Evolutionary conservation across 1,284 basidiomycete species (phyloP), one percentile per base, ranked within the genome.

Genomic region (Trichosporon ovoides): DNA sequence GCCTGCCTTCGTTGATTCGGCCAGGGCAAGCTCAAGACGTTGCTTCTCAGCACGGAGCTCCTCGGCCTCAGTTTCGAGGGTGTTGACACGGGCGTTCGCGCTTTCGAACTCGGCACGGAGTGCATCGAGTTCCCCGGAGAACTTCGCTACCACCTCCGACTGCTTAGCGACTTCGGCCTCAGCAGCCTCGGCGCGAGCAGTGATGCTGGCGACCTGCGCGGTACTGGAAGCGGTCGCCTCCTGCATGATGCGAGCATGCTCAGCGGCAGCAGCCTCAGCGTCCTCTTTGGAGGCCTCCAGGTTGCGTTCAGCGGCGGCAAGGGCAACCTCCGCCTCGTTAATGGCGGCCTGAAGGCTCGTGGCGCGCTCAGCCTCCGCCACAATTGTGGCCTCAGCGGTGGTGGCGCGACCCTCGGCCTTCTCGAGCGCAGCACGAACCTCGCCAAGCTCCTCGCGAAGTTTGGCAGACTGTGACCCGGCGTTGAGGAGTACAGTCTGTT

Each of bases 131-230:
- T 53, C 38, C 11, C 11, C 11, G 2, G 16, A 22, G 46, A 40
- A 35, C 19, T 24, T 28, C 36, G 50, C 16, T 20, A 56, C n/a
- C 18, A 33, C 3, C 20, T 46, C 51, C 6, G 53, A 35, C 7
- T 53, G 35, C n/a, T 22, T 28, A 10, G 13, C 36, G 18, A 50
- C 34, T 88, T 90, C 87, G 7, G 80, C 81, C 76, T 96, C 92
- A n/a, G 91, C 88, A 11, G 77, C 81, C 71, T 94, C 91, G 38
- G 91, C 92, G 59, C 91, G 87, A 36, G 79, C 75, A 59, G 50
- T 38, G 5, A 28, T 33, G 13, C 40, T 31, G 9, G 43, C 46
- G 19, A 60, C 12, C 33, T 56, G 28, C 9, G 43, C n/a, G 6
- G 28, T 49, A 7, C 18, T 34, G 7, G 35, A 31, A 24, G 16